Conservation (phyloP, 2,329 filamentous ascomycete species). For the Colletotrichum plurivorum region DNA sequence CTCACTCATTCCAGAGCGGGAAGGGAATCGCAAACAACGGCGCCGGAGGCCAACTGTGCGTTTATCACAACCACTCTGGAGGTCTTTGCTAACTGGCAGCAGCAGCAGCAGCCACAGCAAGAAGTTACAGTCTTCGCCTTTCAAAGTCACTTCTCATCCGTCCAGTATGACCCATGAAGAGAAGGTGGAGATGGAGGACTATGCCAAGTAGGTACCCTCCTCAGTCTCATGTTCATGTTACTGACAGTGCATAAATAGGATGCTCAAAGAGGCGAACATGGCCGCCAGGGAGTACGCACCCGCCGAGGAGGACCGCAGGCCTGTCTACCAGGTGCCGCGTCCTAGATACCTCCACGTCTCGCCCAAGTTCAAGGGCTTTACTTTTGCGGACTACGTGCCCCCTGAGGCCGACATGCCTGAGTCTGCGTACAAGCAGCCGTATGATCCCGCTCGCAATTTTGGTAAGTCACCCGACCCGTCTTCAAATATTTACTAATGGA, state of each 20-base stretch:
- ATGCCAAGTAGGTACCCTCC: slow-evolving; percentile 12
- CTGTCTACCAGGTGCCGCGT: slow-evolving; percentile 37
- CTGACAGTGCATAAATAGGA: slow-evolving; percentile 3
- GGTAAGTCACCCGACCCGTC: background rate
- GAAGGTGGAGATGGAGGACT: slow-evolving; percentile 5
- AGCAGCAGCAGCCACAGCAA: background rate
- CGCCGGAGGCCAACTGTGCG: too few relatives aligned
- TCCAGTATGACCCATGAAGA: background rate
- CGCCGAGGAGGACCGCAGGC: slow-evolving; percentile 20
- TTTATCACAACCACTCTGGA: background rate
- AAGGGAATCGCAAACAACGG: background rate
- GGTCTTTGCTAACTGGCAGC: too few relatives aligned
- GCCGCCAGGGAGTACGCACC: slow-evolving; percentile 29
- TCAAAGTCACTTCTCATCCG: background rate
- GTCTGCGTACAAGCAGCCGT: slow-evolving; percentile 19
- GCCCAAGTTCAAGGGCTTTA: slow-evolving; percentile 28
- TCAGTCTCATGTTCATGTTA: background rate
- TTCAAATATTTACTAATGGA: background rate
- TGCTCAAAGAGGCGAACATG: slow-evolving; percentile 31
- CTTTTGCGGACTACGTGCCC: slow-evolving; percentile 28
- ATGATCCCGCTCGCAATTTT: slow-evolving; percentile 24
- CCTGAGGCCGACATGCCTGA: background rate
- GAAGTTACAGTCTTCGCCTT: background rate
- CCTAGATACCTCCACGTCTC: slow-evolving; percentile 39
- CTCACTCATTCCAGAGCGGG: background rate